These are phyloP conservation scores for Stipa capillata DNA, from an alignment of 176 grass and related monocot genomes.

Conservation along the genomic window DNA sequence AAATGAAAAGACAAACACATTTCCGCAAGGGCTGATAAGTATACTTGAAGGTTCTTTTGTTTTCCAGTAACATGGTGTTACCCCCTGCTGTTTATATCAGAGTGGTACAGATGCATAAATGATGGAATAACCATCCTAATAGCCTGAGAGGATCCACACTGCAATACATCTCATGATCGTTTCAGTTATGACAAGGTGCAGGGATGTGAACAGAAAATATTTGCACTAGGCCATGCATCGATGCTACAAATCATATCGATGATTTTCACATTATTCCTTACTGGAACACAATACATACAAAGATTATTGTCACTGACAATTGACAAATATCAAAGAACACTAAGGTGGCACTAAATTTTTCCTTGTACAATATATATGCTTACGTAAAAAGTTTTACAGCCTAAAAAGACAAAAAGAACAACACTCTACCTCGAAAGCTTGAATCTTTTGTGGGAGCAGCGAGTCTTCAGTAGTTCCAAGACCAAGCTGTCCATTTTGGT, in stretches of 20 bases:
- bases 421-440: slow-evolving; percentile 78
- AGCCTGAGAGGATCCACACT: background rate
- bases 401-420: background rate
- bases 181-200: background rate
- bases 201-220: background rate
- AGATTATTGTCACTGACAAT: background rate
- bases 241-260: background rate
- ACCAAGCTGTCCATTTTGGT: slow-evolving; percentile 97
- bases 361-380: background rate
- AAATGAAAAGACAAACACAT: background rate
- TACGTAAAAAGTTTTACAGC: background rate
- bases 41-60: background rate
- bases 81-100: background rate
- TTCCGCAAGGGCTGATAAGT: background rate
- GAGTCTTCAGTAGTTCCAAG: slow-evolving; percentile 96
- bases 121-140: background rate
- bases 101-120: background rate
- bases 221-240: background rate
- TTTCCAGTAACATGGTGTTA: background rate
- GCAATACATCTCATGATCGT: background rate
- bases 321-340: background rate
- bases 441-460: slow-evolving; percentile 85
- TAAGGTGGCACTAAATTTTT: background rate
- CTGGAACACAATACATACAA: background rate
- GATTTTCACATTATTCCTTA: background rate